phyloP scores from a whole-genome alignment of 257 asterid genomes.

The Salvia splendens region DNA sequence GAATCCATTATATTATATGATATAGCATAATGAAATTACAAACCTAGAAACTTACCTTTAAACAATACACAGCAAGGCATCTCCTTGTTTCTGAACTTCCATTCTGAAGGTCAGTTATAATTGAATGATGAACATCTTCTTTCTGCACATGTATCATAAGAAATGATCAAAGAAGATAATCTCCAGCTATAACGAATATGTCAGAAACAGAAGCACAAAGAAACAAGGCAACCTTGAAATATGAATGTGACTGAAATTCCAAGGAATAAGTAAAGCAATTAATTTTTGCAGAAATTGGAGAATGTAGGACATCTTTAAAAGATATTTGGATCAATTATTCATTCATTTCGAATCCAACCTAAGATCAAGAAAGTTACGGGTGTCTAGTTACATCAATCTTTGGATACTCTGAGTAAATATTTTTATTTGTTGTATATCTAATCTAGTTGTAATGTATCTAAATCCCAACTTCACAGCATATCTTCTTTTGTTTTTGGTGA shows the following conservation, averaged over 20 bases:
- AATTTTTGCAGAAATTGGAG: not conserved
- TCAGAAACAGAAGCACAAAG: conserved; percentile 4
- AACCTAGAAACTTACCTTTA: conserved; percentile 62
- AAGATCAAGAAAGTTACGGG: not conserved
- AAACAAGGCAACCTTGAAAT: conserved; percentile 10
- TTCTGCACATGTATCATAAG: conserved; percentile 53
- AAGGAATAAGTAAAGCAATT: conserved; percentile 8
- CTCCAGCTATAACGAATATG: conserved; percentile 16
- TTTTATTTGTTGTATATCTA: not conserved
- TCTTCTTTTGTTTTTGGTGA: too few species aligned
- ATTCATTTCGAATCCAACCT: not conserved
- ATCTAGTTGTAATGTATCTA: too few species aligned
- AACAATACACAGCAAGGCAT: conserved; percentile 94
- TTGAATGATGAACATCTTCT: conserved; percentile 99
- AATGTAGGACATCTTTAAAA: conserved; percentile 7
- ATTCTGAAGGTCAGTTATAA: conserved; percentile 96
- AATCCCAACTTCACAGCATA: not conserved
- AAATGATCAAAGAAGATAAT: conserved; percentile 27
- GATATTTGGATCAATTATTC: not conserved
- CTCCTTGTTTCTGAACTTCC: conserved; percentile 94
- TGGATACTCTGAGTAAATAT: not conserved
- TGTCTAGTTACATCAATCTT: not conserved
- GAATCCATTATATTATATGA: conserved; percentile 8
- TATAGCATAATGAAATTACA: conserved; percentile 15
- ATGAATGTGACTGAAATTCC: conserved; percentile 24